Conservation (phyloP, 1,284 basidiomycete species). For the Chalciporus sp. region DNA sequence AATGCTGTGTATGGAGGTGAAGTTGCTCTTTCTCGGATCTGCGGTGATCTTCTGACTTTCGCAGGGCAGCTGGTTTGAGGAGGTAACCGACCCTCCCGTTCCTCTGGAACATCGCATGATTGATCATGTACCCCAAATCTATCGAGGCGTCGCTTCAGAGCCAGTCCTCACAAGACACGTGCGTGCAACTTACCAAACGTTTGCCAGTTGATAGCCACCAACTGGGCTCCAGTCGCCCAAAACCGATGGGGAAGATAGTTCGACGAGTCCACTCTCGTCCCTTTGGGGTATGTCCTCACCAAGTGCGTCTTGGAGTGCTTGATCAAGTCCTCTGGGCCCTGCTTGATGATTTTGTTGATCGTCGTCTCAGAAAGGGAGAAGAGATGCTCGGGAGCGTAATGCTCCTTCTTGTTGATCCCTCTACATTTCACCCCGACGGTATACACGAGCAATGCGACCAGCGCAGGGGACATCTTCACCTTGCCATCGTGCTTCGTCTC, state of each 20-base stretch:
- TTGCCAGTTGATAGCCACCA: constrained; percentile 99
- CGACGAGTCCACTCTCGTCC: constrained; percentile 76
- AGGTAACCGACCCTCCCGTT: constrained; percentile 89
- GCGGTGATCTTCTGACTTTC: constrained; percentile 57
- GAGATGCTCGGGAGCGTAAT: constrained; percentile 87
- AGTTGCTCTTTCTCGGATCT: constrained; percentile 64
- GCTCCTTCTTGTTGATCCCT: constrained; percentile 88
- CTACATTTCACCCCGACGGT: constrained; percentile 95
- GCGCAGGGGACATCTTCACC: constrained; percentile 70
- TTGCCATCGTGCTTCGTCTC: constrained; percentile 36
- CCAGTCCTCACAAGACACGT: not conserved
- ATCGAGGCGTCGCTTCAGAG: constrained; percentile 4
- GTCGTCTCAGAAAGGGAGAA: constrained; percentile 92
- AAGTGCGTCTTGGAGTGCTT: constrained; percentile 89
- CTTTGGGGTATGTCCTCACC: constrained; percentile 90
- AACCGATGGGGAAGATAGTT: constrained; percentile 91
- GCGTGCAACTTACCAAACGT: constrained; percentile 70
- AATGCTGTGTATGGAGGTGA: constrained; percentile 56
- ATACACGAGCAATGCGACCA: constrained; percentile 86
- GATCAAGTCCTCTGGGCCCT: constrained; percentile 72
- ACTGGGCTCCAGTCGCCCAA: constrained; percentile 90
- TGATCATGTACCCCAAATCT: constrained; percentile 90
- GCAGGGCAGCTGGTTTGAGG: constrained; percentile 83
- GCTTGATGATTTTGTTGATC: constrained; percentile 68
- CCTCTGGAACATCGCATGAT: constrained; percentile 92